Evolutionary conservation across 257 asterid genomes (phyloP).

Genomic region (Nicotiana obtusifolia): DNA sequence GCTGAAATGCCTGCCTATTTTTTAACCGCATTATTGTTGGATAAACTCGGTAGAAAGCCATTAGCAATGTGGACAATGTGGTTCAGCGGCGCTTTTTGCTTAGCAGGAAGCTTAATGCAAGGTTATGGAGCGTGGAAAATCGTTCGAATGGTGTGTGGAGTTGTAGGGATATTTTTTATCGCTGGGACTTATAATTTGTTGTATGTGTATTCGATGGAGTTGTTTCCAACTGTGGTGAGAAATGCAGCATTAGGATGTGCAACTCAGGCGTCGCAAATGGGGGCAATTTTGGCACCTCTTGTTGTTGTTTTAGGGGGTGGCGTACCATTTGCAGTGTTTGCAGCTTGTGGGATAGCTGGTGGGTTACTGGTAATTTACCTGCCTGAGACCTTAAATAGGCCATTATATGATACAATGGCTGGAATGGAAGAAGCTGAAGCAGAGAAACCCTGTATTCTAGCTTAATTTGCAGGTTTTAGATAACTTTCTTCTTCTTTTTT

Average conservation of each 20-base stretch:
- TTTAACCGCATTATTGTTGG: constrained; percentile 53
- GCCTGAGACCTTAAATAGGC: constrained; percentile 74
- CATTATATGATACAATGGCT: constrained; percentile 70
- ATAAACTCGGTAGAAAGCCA: constrained; percentile 65
- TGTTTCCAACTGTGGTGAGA: constrained; percentile 85
- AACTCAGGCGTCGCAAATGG: constrained; percentile 80
- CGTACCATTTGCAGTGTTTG: constrained; percentile 61
- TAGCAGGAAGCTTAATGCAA: constrained; percentile 38
- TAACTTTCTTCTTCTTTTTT: no score
- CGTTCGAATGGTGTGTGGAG: constrained; percentile 44
- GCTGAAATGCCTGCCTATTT: constrained; percentile 85
- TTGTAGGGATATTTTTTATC: constrained; percentile 85
- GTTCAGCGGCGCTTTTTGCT: constrained; percentile 64
- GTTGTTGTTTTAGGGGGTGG: constrained; percentile 69
- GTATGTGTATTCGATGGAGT: constrained; percentile 66
- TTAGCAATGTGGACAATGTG: constrained; percentile 65
- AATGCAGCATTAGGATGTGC: constrained; percentile 86
- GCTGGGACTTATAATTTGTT: constrained; percentile 80
- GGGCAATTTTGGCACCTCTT: constrained; percentile 71
- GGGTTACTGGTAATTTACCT: constrained; percentile 52
- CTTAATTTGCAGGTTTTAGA: no score
- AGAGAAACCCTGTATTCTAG: not conserved
- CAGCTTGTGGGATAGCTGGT: constrained; percentile 61
- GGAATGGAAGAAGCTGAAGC: constrained; percentile 67
- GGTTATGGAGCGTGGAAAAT: constrained; percentile 30